Base-by-base conservation (phyloP, 371 early-diverging fungal species). In the Lichtheimia corymbifera region DNA sequence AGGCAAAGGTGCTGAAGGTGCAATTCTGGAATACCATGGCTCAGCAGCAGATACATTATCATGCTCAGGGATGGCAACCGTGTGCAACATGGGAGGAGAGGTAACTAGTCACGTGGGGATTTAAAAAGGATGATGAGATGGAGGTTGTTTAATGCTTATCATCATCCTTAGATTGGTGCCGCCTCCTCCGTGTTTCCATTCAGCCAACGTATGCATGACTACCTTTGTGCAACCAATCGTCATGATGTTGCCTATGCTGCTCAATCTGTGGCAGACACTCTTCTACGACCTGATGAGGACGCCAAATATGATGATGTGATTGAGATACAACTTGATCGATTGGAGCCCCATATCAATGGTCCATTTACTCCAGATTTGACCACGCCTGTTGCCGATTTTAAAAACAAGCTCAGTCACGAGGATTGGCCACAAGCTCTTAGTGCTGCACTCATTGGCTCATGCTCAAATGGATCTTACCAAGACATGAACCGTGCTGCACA, bases 1-100 rank as follows among this genome's bases (percentile, higher is more conserved):
- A 40, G 7, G n/a, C 15, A 25, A 97, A 15, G 95, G 95, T 61
- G 87, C 86, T 54, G 35, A 35, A 35, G 35, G 35, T 35, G 35
- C 35, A 35, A 93, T 98, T 52, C 83, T 98, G 53, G 98, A 98
- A 82, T 98, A 97, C 83, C 94, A 94, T 82, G 98, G 98, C 18
- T 88, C 91, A 17, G 98, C 97, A 71, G 91, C 93, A 17, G 89
- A 94, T 49, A 84, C 91, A 43, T 77, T 98, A 59, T 93, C 93
- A 44, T 95, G 95, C 80, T 95, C 97, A 30, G 98, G 97, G 58
- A 96, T 97, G 97, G 97, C 92, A 20, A 97, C 97, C 45, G 93
- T 98, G 69, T 97, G 97, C 79, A 96, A 97, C 81, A 98, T 97
- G 97, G 97, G 96, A 61, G 96, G 97, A 40, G 97, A 98, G 57